phyloP scores from a whole-genome alignment of 768 basidiomycete genomes.

The Calocybe indica region DNA sequence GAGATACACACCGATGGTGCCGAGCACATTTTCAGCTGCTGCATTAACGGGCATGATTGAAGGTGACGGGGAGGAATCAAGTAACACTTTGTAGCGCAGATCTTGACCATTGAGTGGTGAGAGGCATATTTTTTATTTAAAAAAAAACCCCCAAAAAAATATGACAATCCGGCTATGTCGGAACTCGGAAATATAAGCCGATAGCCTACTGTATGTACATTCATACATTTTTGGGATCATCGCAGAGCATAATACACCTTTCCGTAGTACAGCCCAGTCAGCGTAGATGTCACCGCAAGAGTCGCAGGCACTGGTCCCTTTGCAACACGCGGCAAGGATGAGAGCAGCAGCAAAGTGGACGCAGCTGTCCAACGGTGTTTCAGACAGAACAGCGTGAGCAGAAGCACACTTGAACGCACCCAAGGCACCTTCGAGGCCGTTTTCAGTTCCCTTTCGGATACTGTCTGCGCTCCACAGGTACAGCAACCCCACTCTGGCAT shows the following conservation, averaged over 20 bases:
- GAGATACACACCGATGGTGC: constrained; percentile 50
- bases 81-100: too few relatives aligned
- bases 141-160: neutral
- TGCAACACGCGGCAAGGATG: constrained; percentile 63
- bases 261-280: constrained; percentile 64
- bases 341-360: constrained; percentile 67
- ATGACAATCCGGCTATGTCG: neutral
- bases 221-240: constrained; percentile 5
- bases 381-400: neutral
- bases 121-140: too few relatives aligned
- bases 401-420: constrained; percentile 36
- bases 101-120: neutral
- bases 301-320: constrained; percentile 72
- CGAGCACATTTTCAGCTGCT: constrained; percentile 61
- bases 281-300: constrained; percentile 56
- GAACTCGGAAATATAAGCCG: neutral
- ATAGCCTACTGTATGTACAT: neutral
- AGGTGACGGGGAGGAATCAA: neutral
- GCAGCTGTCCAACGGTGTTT: constrained; percentile 44
- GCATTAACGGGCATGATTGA: constrained; percentile 37
- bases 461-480: constrained; percentile 77
- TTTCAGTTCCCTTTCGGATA: constrained; percentile 65
- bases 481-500: constrained; percentile 62
- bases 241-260: constrained; percentile 43
- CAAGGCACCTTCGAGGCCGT: constrained; percentile 75